Conservation (phyloP, 129 eudicot species). For the Escallonia herrerae region DNA sequence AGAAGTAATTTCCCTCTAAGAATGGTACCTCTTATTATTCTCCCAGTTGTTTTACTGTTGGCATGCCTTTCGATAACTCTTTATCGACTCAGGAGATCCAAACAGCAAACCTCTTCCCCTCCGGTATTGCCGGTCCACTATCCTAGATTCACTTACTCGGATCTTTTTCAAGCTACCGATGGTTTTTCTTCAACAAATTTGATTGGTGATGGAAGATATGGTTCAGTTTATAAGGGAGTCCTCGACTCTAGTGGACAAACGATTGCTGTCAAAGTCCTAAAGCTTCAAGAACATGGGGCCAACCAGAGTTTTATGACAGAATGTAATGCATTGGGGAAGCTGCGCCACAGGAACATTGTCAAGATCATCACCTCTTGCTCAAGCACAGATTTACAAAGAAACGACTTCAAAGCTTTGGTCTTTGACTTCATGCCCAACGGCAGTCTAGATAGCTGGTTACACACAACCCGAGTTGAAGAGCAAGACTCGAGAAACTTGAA, state of each 20-base stretch:
- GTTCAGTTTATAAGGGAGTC: slow-evolving; percentile 25
- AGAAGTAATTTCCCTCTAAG: neutral
- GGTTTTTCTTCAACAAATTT: slow-evolving; percentile 25
- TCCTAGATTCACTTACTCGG: slow-evolving; percentile 14
- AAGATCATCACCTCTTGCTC: slow-evolving; percentile 25
- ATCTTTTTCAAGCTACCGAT: slow-evolving; percentile 22
- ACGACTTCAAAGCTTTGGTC: slow-evolving; percentile 19
- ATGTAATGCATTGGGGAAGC: slow-evolving; percentile 15
- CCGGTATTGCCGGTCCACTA: slow-evolving; percentile 1
- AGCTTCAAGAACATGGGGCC: slow-evolving; percentile 21
- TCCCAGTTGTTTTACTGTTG: neutral
- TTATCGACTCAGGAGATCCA: neutral
- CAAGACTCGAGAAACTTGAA: neutral
- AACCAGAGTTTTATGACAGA: slow-evolving; percentile 24
- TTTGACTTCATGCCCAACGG: slow-evolving; percentile 25
- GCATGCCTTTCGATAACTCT: neutral
- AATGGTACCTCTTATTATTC: neutral
- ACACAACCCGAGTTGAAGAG: neutral
- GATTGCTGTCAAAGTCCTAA: slow-evolving; percentile 23
- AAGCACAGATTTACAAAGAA: slow-evolving; percentile 23
- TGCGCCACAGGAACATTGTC: slow-evolving; percentile 26
- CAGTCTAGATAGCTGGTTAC: slow-evolving; percentile 27
- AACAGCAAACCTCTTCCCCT: slow-evolving; percentile 6
- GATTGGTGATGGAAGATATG: slow-evolving; percentile 25
- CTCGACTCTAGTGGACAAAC: slow-evolving; percentile 3